Evolutionary conservation across 169 alveolate genomes (phyloP), one percentile per base, ranked within the genome.

Genomic region (Cryptosporidium muris): DNA sequence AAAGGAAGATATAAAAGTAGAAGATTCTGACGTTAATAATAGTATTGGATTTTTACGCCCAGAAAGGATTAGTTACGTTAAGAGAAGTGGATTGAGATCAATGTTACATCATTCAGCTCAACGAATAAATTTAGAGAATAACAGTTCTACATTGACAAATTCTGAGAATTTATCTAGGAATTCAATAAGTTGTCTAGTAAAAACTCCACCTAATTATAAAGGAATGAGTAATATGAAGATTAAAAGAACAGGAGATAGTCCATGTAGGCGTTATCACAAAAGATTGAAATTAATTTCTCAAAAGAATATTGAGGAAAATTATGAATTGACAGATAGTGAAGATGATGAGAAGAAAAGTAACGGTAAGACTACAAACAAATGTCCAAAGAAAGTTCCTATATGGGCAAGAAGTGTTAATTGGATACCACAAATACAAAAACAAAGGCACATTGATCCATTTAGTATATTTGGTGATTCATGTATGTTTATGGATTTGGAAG

Each of bases 341-440:
- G 85, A 74, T 48, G 82, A 68, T 12, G 60, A 60, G 7, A 49
- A 14, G 51, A 45, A 45, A 37, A 51, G 45, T 56, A 34, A 36
- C 3, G 6, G 11, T 2, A 45, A 25, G 1, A 65, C 47, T 2
- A 51, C 51, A 6, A 43, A 40, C 6, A 74, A 54, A 45, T 12
- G 38, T 9, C 85, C 54, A 16, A 74, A 74, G 49, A 74, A 62
- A 48, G 60, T 74, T 14, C 85, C 85, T 4, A 47, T 74, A 7
- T 74, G 85, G 85, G 85, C 85, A 47, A 74, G 85, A 74, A 74
- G 85, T 38, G 49, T 74, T 58, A 74, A 74, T 48, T 74, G 85
- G 85, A 74, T 74, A 48, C 85, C 85, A 16, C 54, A 74, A 49
- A 74, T 74, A 49, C 54, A 74, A 40, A 68, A 74, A n/a, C 85